Evolutionary conservation across 768 basidiomycete genomes (phyloP), one percentile per base, ranked within the genome.

Genomic region (Termitomyces sp.): DNA sequence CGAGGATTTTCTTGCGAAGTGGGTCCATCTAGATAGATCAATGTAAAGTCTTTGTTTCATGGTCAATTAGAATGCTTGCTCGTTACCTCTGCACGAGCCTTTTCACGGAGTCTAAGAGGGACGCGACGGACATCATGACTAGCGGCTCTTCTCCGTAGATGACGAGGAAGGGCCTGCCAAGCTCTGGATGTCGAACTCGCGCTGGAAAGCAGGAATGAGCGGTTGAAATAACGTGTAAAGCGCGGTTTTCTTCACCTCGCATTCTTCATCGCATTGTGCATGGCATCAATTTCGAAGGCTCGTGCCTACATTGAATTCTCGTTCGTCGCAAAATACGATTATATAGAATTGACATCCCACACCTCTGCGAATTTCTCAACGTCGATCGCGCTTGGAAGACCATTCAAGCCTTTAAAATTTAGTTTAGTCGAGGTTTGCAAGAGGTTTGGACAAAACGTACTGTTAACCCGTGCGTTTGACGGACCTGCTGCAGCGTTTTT

Each of bases 101-200:
- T 90, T 47, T 83, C 84, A 54, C 95, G 81, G 31, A 98, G 76
- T 18, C 90, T 81, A n/a, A 82, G 69, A 1, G 96, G 96, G 31
- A 99, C 92, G 12, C 95, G 85, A 4, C 93, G 86, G 24, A 94
- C 86, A 70, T 98, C 90, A 70, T 98, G 96, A 66, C 92, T 94
- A 2, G 97, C 96, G 12, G 96, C 96, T 66, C 96, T 80, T 46
- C 96, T 81, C 29, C 97, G 83, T 24, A 99, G 79, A 71, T 94
- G 92, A 18, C 96, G 83, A 12, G 96, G 96, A 7, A 98, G 81
- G 10, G 89, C 86, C 71, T 99, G 96, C 86, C 95, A 99, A 5
- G 86, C 90, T 58, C 94, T 80, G 56, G 90, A 86, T 0, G 89
- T 90, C 16, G 88, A 81, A 62, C 80, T 81, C 8, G 78, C 77